Conservation (phyloP, 1,284 basidiomycete genomes). For the Irpex lacteus region DNA sequence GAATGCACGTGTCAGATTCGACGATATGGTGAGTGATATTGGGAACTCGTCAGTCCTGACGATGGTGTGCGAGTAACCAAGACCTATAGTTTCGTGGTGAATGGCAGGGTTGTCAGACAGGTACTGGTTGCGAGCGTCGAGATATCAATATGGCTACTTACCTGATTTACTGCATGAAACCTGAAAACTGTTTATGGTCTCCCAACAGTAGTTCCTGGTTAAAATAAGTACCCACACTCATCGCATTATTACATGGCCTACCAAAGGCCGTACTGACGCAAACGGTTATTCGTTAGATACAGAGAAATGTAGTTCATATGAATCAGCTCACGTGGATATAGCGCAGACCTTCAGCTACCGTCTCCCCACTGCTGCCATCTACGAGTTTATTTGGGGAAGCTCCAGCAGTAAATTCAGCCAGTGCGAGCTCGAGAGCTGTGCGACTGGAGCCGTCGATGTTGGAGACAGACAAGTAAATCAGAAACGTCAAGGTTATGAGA, state of each 20-base stretch:
- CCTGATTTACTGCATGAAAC: background rate
- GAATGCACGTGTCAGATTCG: background rate
- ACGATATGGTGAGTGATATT: background rate
- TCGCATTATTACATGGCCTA: background rate
- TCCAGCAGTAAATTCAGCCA: background rate
- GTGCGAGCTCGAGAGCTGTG: background rate
- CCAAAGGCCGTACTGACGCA: background rate
- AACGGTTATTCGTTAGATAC: too few species aligned
- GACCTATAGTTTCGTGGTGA: background rate
- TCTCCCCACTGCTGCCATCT: background rate
- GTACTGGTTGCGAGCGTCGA: background rate
- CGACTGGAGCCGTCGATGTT: background rate
- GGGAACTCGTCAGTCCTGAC: background rate
- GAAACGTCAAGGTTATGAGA: background rate
- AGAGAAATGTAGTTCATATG: too few species aligned
- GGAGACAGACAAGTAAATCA: background rate
- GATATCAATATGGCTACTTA: too few species aligned
- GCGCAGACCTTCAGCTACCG: background rate
- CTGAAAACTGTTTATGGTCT: background rate
- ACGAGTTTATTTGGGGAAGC: background rate
- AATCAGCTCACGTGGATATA: background rate
- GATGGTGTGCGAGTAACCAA: background rate
- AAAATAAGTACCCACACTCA: background rate
- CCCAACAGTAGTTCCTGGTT: background rate
- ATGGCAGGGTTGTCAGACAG: background rate